phyloP scores from a whole-genome alignment of 306 rosid species.

The Cicer bijugum region DNA sequence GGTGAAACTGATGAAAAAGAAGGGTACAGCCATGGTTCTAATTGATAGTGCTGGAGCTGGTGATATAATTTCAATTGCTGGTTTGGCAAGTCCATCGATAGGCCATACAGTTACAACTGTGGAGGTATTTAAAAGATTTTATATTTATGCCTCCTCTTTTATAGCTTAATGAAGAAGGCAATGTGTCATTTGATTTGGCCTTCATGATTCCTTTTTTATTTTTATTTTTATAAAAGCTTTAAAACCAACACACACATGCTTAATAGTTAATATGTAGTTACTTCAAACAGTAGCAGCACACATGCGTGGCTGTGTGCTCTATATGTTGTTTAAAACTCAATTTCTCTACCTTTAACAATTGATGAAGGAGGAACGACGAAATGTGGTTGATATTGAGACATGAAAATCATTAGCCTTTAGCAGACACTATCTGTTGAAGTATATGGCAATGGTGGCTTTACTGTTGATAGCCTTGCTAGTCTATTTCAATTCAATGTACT shows the following conservation, averaged over 20 bases:
- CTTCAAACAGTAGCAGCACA: background rate
- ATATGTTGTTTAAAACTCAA: too few species aligned
- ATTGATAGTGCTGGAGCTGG: conserved; percentile 95
- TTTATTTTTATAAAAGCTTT: background rate
- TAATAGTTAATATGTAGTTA: background rate
- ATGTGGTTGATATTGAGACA: too few species aligned
- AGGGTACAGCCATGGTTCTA: conserved; percentile 76
- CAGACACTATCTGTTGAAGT: too few species aligned
- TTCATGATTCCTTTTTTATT: background rate
- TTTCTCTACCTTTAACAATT: too few species aligned
- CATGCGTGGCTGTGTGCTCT: too few species aligned
- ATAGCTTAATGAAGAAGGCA: background rate
- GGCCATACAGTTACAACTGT: conserved; percentile 87
- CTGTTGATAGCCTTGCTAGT: conserved; percentile 19
- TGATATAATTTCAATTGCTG: conserved; percentile 93
- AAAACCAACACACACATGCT: background rate
- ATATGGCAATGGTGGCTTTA: background rate
- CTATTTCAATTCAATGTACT: background rate
- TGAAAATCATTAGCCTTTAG: too few species aligned
- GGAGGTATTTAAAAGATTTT: conserved; percentile 57
- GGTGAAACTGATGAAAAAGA: conserved; percentile 88
- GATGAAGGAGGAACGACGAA: too few species aligned
- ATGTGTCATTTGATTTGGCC: conserved; percentile 21
- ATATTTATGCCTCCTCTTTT: conserved; percentile 17
- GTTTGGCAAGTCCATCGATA: conserved; percentile 79